Evolutionary conservation across 306 rosid genomes (phyloP).

Genomic region (Clitoria ternatea): DNA sequence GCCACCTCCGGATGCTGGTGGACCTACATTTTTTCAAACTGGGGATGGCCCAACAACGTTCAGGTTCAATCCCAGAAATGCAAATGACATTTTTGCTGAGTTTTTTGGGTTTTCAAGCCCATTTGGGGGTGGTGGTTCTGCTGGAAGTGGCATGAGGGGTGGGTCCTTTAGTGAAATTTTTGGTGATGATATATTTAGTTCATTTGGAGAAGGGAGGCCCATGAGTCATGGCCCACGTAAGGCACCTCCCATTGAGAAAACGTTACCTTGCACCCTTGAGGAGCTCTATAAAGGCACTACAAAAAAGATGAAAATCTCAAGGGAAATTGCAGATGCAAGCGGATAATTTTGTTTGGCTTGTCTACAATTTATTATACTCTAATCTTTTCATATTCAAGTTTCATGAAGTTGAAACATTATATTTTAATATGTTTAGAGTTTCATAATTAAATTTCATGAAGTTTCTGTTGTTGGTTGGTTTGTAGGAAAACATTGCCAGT

Average conservation of each 20-base stretch:
- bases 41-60: slow-evolving; percentile 72
- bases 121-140: slow-evolving; percentile 48
- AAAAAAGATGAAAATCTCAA: slow-evolving; percentile 83
- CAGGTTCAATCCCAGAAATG: slow-evolving; percentile 77
- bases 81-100: slow-evolving; percentile 67
- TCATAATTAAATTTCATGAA: too few species aligned
- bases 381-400: background rate
- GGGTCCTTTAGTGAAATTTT: slow-evolving; percentile 65
- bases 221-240: slow-evolving; percentile 67
- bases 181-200: slow-evolving; percentile 61
- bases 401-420: too few species aligned
- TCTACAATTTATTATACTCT: background rate
- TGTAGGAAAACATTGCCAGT: slow-evolving; percentile 30
- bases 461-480: background rate
- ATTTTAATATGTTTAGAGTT: too few species aligned
- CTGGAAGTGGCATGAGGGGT: slow-evolving; percentile 40
- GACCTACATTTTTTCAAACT: slow-evolving; percentile 62
- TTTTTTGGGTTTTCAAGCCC: slow-evolving; percentile 79
- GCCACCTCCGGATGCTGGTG: slow-evolving; percentile 74
- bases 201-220: slow-evolving; percentile 58
- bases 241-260: slow-evolving; percentile 60
- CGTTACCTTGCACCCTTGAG: slow-evolving; percentile 71
- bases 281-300: slow-evolving; percentile 78
- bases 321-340: slow-evolving; percentile 64
- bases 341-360: background rate